Evolutionary conservation across 805 yeast genomes (phyloP).

Genomic region (Ascoidea rubescens): DNA sequence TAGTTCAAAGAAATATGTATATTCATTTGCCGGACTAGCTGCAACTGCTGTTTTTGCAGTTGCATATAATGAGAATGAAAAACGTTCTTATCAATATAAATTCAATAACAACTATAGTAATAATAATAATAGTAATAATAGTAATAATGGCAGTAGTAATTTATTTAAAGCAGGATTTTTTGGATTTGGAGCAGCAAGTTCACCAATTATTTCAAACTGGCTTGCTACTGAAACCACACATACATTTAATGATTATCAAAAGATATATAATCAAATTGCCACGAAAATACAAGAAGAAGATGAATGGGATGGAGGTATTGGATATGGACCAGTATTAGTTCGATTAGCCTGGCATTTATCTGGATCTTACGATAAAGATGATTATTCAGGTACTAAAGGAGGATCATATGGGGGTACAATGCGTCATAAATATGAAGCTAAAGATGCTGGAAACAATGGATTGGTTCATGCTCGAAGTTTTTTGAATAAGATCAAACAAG

Average conservation of each 20-base stretch:
- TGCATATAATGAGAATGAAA: too few relatives aligned
- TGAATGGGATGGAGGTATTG: slow-evolving; percentile 51
- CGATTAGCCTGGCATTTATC: slow-evolving; percentile 81
- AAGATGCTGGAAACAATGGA: slow-evolving; percentile 52
- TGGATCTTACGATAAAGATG: slow-evolving; percentile 61
- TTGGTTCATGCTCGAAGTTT: slow-evolving; percentile 41
- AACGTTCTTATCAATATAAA: background rate
- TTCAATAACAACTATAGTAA: background rate
- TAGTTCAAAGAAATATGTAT: background rate
- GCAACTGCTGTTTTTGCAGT: background rate
- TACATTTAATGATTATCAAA: slow-evolving; percentile 39
- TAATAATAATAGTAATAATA: too few relatives aligned
- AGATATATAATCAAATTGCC: slow-evolving; percentile 64
- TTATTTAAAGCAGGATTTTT: background rate
- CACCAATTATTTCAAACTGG: background rate
- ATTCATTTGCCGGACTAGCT: background rate
- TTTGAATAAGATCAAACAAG: slow-evolving; percentile 36
- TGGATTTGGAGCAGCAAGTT: background rate
- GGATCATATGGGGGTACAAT: slow-evolving; percentile 67
- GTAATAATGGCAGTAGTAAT: too few relatives aligned
- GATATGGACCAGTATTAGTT: slow-evolving; percentile 64
- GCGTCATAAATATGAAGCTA: slow-evolving; percentile 30
- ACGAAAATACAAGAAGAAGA: slow-evolving; percentile 37
- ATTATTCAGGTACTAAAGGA: slow-evolving; percentile 35
- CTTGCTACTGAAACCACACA: too few relatives aligned